phyloP scores from a whole-genome alignment of 2,329 filamentous ascomycete genomes.

The Cadophora sp. region DNA sequence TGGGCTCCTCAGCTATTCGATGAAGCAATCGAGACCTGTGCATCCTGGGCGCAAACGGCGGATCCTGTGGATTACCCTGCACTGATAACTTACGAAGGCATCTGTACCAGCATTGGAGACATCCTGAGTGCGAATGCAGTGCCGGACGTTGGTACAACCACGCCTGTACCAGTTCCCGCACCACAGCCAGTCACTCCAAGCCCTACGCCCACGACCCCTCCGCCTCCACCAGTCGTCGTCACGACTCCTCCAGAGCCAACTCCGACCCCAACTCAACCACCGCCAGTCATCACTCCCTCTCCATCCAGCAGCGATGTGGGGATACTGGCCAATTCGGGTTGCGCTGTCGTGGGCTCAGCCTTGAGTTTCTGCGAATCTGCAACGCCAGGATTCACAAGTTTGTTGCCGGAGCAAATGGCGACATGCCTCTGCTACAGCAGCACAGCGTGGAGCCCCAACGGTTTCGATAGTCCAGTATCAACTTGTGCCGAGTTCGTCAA shows the following conservation, averaged over 20 bases:
- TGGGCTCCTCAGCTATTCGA: constrained; percentile 31
- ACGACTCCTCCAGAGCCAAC: constrained; percentile 2
- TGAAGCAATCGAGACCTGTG: constrained; percentile 26
- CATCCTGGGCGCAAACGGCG: constrained; percentile 21
- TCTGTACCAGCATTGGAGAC: constrained; percentile 23
- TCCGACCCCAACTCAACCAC: not conserved
- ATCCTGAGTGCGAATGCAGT: not conserved
- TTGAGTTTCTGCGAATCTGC: constrained; percentile 26
- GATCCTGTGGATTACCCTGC: constrained; percentile 20
- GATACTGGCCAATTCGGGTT: not conserved
- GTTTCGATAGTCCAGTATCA: constrained; percentile 29
- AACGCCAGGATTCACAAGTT: constrained; percentile 25
- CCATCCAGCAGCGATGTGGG: constrained; percentile 4
- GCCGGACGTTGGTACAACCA: not conserved
- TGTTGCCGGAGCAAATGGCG: constrained; percentile 23
- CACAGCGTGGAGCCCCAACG: constrained; percentile 24
- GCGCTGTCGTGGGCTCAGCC: constrained; percentile 4
- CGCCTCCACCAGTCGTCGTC: not conserved
- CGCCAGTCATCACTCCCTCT: constrained; percentile 2
- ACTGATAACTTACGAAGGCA: constrained; percentile 19
- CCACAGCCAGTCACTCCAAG: constrained; percentile 9
- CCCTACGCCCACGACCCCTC: not conserved
- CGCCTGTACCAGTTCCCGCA: not conserved
- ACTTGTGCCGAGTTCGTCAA: constrained; percentile 28
- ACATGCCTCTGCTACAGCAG: constrained; percentile 35